phyloP scores from a whole-genome alignment of 2,329 filamentous ascomycete species.

The Monilinia laxa region DNA sequence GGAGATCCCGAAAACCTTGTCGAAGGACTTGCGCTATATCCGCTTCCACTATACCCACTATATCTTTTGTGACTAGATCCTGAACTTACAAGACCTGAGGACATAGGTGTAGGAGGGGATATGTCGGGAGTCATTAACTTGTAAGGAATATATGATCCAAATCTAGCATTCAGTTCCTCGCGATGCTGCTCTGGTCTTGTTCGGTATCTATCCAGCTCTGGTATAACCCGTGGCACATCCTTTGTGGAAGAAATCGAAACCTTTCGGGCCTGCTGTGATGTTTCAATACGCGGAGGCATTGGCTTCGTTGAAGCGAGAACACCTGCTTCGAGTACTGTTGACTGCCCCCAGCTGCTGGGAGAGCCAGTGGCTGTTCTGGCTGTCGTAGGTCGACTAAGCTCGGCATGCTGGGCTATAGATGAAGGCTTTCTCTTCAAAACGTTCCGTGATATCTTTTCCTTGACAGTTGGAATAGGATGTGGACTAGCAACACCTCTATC shows the following conservation, averaged over 20 bases:
- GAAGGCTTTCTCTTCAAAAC: conserved; percentile 53
- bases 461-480: conserved; percentile 29
- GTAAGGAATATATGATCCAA: conserved; percentile 51
- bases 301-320: neutral
- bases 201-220: conserved; percentile 62
- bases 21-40: conserved; percentile 68
- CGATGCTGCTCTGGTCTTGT: conserved; percentile 45
- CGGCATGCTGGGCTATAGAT: conserved; percentile 45
- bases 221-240: conserved; percentile 47
- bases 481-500: conserved; percentile 20
- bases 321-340: conserved; percentile 26
- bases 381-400: conserved; percentile 30
- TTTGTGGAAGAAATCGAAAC: conserved; percentile 27
- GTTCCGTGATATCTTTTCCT: conserved; percentile 43
- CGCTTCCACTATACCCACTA: conserved; percentile 44
- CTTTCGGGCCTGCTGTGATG: conserved; percentile 42
- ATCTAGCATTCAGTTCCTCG: conserved; percentile 36
- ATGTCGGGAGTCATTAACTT: conserved; percentile 63
- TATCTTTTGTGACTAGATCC: conserved; percentile 44
- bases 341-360: conserved; percentile 27
- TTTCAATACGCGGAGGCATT: neutral
- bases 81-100: conserved; percentile 39
- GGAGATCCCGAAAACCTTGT: conserved; percentile 74
- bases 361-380: conserved; percentile 31
- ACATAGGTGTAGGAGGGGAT: conserved; percentile 66